These are phyloP conservation scores for Straminergon stramineum DNA, from an alignment of 225 moss, liverwort and hornwort genomes.

Conservation along the genomic window DNA sequence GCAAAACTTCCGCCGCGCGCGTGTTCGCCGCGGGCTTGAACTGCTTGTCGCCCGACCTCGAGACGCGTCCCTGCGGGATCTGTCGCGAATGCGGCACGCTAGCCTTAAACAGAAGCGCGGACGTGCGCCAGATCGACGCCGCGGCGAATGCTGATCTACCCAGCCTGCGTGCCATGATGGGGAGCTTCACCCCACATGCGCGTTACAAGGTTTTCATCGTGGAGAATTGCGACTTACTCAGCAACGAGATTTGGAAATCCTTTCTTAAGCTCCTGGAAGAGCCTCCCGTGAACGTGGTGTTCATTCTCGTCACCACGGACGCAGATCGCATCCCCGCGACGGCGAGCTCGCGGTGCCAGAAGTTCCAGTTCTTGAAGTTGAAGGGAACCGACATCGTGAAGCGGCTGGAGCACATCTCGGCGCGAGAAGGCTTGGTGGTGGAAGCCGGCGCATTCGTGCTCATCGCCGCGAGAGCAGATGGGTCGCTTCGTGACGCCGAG, in stretches of 20 bases:
- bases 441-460: constrained; percentile 50
- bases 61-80: constrained; percentile 57
- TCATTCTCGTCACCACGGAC: constrained; percentile 78
- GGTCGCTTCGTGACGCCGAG: constrained; percentile 90
- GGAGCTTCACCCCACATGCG: constrained; percentile 45
- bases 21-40: constrained; percentile 82
- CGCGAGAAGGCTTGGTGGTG: constrained; percentile 49
- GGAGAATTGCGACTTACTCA: constrained; percentile 63
- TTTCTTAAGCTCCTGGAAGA: constrained; percentile 79
- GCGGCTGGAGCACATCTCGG: constrained; percentile 44
- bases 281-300: constrained; percentile 68
- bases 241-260: constrained; percentile 68
- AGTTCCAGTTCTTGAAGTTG: constrained; percentile 68
- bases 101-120: constrained; percentile 35
- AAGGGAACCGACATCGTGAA: constrained; percentile 63
- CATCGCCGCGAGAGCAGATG: constrained; percentile 67
- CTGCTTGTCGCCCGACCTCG: constrained; percentile 30
- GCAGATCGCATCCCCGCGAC: constrained; percentile 65
- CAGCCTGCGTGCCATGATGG: constrained; percentile 48
- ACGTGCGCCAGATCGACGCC: constrained; percentile 70
- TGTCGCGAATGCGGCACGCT: constrained; percentile 51
- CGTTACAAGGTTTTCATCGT: constrained; percentile 72
- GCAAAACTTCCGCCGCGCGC: constrained; percentile 73
- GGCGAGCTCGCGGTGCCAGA: constrained; percentile 74
- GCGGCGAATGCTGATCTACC: constrained; percentile 40